Evolutionary conservation across 2,329 filamentous ascomycete species (phyloP).

Genomic region (Bipolaris sorokiniana): DNA sequence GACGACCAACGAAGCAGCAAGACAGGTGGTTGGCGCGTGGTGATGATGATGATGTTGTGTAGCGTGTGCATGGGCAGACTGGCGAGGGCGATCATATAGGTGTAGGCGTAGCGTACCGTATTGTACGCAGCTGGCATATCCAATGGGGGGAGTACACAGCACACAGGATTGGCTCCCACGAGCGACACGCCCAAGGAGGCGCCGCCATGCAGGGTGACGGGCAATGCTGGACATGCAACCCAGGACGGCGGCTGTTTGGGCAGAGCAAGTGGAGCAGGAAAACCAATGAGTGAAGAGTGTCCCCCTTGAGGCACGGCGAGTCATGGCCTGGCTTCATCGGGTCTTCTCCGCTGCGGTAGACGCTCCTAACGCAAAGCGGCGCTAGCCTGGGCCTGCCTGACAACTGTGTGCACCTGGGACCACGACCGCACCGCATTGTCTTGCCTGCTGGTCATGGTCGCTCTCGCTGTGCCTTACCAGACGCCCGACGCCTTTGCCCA

Average conservation of each 20-base stretch:
- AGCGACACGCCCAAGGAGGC: too few species aligned
- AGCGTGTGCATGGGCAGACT: too few species aligned
- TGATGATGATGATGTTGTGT: too few species aligned
- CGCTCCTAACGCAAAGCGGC: slow-evolving; percentile 2
- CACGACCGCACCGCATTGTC: slow-evolving; percentile 6
- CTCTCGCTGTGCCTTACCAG: slow-evolving; percentile 13
- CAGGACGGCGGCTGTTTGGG: slow-evolving; percentile 1
- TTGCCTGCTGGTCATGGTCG: slow-evolving; percentile 16
- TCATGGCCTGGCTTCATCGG: slow-evolving; percentile 8
- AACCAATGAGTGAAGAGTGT: neutral
- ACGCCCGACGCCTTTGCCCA: slow-evolving; percentile 10
- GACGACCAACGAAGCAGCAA: too few species aligned
- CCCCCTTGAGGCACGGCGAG: slow-evolving; percentile 6
- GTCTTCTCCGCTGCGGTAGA: slow-evolving; percentile 1
- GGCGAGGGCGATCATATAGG: too few species aligned
- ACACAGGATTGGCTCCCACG: too few species aligned
- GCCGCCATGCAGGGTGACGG: neutral
- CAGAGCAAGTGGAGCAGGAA: neutral
- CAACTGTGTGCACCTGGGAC: slow-evolving; percentile 10
- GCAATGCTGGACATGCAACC: neutral
- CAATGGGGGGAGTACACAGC: too few species aligned
- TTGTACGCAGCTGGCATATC: too few species aligned
- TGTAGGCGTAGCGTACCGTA: too few species aligned
- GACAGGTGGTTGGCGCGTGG: too few species aligned
- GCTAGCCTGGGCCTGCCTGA: slow-evolving; percentile 10